These are phyloP conservation scores for Pilasporangium apinafurcum DNA, from an alignment of 352 stramenopile species.

Conservation along the genomic window DNA sequence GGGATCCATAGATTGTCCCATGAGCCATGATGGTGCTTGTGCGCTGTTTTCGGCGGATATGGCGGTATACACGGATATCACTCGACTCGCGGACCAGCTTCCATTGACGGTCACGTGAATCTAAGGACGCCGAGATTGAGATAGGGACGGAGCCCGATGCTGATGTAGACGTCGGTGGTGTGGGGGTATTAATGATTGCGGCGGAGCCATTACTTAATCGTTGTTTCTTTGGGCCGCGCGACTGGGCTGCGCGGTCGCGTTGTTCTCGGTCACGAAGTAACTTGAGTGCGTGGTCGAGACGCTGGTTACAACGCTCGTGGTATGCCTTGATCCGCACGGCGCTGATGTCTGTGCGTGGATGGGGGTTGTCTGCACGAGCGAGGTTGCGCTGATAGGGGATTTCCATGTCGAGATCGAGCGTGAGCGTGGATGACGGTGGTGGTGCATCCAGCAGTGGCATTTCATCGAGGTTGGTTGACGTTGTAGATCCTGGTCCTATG, in stretches of 20 bases:
- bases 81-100: conserved; percentile 58
- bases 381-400: conserved; percentile 7
- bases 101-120: conserved; percentile 30
- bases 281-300: conserved; percentile 28
- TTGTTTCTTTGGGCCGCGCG: conserved; percentile 10
- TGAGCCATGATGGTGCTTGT: conserved; percentile 49
- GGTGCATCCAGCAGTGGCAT: conserved; percentile 2
- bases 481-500: too few relatives aligned
- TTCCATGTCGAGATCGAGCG: conserved; percentile 3
- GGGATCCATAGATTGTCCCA: conserved; percentile 51
- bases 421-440: conserved; percentile 5
- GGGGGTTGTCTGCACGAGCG: not conserved
- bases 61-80: conserved; percentile 56
- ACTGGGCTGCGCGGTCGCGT: conserved; percentile 15
- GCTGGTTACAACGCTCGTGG: conserved; percentile 39
- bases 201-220: conserved; percentile 2
- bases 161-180: not conserved
- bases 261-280: conserved; percentile 45
- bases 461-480: too few relatives aligned
- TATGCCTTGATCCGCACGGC: conserved; percentile 33
- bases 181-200: too few relatives aligned
- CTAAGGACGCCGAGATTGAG: conserved; percentile 3
- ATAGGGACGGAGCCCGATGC: not conserved
- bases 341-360: conserved; percentile 33
- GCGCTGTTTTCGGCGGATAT: conserved; percentile 29